Evolutionary conservation across 768 basidiomycete genomes (phyloP).

Genomic region (Terana coerulea): DNA sequence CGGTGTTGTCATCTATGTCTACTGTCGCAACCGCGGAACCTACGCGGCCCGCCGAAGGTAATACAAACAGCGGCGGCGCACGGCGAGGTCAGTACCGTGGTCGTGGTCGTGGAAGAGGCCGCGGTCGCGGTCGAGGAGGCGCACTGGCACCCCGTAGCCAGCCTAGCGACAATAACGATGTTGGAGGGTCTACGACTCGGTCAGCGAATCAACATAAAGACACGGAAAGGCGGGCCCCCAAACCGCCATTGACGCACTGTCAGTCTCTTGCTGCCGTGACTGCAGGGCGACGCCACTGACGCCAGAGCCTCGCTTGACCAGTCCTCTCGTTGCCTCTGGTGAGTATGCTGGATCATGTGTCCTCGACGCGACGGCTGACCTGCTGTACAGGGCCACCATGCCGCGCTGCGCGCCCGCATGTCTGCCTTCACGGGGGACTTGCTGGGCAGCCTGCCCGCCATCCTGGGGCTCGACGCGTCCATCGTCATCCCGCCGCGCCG

Average conservation of each 20-base stretch:
- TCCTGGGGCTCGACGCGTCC: slow-evolving; percentile 53
- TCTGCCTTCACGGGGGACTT: slow-evolving; percentile 26
- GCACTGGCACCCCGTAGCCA: not conserved
- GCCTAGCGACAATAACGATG: too few relatives aligned
- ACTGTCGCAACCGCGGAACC: not conserved
- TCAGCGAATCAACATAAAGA: too few relatives aligned
- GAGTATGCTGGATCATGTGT: slow-evolving; percentile 16
- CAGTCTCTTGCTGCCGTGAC: not conserved
- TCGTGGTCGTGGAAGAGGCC: slow-evolving; percentile 7
- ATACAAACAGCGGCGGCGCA: not conserved
- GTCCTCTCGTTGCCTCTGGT: slow-evolving; percentile 2
- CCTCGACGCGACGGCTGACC: not conserved
- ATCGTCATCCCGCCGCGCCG: slow-evolving; percentile 54
- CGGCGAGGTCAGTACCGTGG: too few relatives aligned
- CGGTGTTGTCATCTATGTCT: not conserved
- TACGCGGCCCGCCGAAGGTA: not conserved
- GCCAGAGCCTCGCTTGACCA: not conserved
- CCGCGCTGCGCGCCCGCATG: slow-evolving; percentile 24
- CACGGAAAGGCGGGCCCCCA: not conserved
- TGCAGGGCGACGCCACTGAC: not conserved
- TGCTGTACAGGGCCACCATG: slow-evolving; percentile 28
- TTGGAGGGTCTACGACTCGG: too few relatives aligned
- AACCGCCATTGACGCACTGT: slow-evolving; percentile 18
- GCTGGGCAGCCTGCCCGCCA: slow-evolving; percentile 27
- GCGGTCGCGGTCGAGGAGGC: slow-evolving; percentile 8